Conservation (phyloP, 345 rosid genomes). For the Mallotus nudiflorus region DNA sequence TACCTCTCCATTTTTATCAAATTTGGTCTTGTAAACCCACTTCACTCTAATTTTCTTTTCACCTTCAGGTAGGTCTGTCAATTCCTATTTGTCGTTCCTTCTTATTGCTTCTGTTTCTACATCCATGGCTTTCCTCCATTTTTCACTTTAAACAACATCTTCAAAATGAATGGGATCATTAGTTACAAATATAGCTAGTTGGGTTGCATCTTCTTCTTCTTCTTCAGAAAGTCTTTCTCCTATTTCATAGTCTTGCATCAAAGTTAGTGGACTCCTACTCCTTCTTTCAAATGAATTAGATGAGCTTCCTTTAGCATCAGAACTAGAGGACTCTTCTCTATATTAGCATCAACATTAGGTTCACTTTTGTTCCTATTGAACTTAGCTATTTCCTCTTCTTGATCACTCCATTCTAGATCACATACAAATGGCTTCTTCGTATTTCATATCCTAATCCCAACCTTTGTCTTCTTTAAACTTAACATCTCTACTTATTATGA, state of each 20-base stretch:
- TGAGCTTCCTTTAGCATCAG: background rate
- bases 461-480: no score
- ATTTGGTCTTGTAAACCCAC: no score
- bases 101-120: no score
- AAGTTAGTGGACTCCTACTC: background rate
- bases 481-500: no score
- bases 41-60: no score
- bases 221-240: background rate
- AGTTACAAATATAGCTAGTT: background rate
- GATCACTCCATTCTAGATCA: no score
- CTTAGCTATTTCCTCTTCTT: background rate
- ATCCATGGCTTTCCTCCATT: conserved; percentile 6
- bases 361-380: background rate
- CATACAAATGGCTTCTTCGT: no score
- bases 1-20: no score
- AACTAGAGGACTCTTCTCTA: background rate
- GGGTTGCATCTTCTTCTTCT: background rate
- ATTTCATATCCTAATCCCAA: no score
- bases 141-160: conserved; percentile 7
- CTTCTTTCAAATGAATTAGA: no score
- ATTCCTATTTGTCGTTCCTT: no score
- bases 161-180: background rate
- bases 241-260: background rate
- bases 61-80: no score
- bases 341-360: background rate